Conservation (phyloP, 2,329 filamentous ascomycete species). For the Penicillium sp. region DNA sequence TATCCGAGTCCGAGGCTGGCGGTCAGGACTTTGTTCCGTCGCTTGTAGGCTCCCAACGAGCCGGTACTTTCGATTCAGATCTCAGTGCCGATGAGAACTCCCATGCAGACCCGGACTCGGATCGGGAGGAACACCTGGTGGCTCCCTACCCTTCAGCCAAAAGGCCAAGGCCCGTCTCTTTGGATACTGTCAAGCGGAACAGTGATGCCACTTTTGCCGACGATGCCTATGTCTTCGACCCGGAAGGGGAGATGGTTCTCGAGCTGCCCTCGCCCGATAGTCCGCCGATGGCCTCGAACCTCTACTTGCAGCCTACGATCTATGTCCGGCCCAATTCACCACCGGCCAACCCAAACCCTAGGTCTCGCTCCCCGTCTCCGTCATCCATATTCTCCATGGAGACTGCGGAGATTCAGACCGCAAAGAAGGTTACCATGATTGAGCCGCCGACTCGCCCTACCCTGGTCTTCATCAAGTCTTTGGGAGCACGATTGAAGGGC, state of each 20-base stretch:
- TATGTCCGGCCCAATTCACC: constrained; percentile 27
- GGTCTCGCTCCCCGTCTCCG: constrained; percentile 26
- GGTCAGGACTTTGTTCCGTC: constrained; percentile 32
- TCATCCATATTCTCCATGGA: constrained; percentile 30
- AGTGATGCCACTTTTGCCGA: constrained; percentile 30
- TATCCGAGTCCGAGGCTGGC: constrained; percentile 35
- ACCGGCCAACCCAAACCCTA: constrained; percentile 6
- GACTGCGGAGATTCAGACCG: constrained; percentile 31
- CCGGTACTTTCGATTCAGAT: constrained; percentile 28
- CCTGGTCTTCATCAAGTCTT: constrained; percentile 31
- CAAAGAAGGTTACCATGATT: constrained; percentile 30
- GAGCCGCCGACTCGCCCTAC: constrained; percentile 30
- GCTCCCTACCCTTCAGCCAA: constrained; percentile 23
- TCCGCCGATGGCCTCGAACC: constrained; percentile 24
- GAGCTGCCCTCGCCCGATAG: constrained; percentile 31
- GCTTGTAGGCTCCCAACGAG: constrained; percentile 26
- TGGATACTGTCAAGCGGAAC: constrained; percentile 34
- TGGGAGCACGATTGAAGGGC: constrained; percentile 14
- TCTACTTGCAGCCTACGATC: constrained; percentile 29
- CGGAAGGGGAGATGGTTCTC: constrained; percentile 31
- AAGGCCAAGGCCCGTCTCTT: constrained; percentile 30
- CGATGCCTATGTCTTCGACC: constrained; percentile 30
- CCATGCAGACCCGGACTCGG: constrained; percentile 21
- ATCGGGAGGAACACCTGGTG: constrained; percentile 20
- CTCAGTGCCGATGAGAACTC: constrained; percentile 29